Evolutionary conservation across 768 basidiomycete species (phyloP), one percentile per base, ranked within the genome.

Genomic region (Neoboletus subvelutipes): DNA sequence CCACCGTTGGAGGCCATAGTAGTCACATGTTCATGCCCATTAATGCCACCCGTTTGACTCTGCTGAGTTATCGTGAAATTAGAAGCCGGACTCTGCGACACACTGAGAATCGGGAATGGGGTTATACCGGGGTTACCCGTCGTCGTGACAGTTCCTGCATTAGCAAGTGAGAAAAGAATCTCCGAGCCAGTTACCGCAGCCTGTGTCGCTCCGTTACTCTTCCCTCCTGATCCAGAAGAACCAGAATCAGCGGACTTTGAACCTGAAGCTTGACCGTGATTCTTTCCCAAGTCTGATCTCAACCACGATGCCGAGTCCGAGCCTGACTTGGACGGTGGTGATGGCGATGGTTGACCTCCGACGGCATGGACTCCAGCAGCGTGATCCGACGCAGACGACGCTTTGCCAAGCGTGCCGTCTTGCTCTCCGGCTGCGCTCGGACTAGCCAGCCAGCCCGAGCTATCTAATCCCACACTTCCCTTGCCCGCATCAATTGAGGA

Each of bases 401-500:
- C 17, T n/a, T 54, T 59, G 3, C 42, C 49, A 12, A 39, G 29
- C 49, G 33, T 37, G 5, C 42, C 39, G 12, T 63, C 66, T 26
- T 2, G 15, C 31, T 66, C 64, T 20, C 54, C 50, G 17, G 20
- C 28, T 1, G 20, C 50, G 18, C 15, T 31, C 5, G 56, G 50
- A 46, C 63, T n/a, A 47, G 56, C 60, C 52, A 52, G 18, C 67
- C 67, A 66, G 4, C 57, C 58, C 46, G 63, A 39, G 34, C 24
- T 5, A 24, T 68, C 60, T 42, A 34, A 20, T 5, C 33, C 58
- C 8, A 29, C 41, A 41, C 41, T 36, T 20, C 55, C 58, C 51
- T 58, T 67, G 7, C 67, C 67, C 13, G 31, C 54, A 54, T 67
- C 67, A 10, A 69, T 50, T 37, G 66, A 67, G 43, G 59, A 64